Percentiles rank a stretch among this genome's conserved stretches.
Conservation (phyloP, 345 rosid species). For the Lepidium didymum region DNA sequence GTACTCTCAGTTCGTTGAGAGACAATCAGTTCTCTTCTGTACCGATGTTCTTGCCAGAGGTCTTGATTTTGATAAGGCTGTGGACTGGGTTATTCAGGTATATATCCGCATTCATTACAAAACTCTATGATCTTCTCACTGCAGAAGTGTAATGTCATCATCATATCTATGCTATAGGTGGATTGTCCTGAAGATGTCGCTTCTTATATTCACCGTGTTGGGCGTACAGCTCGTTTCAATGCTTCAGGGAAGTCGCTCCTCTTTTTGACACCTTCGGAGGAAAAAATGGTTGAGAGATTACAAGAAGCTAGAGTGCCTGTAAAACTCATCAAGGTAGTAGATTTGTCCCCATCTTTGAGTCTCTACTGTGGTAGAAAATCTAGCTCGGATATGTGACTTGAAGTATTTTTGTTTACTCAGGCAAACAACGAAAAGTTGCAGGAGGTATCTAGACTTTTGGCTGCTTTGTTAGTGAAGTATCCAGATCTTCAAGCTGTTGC, state of each 20-base stretch:
- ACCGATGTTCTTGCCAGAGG: slow-evolving; percentile 97
- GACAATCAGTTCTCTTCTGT: slow-evolving; percentile 76
- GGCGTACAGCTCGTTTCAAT: slow-evolving; percentile 86
- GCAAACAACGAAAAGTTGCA: slow-evolving; percentile 58
- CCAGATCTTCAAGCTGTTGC: slow-evolving; percentile 65
- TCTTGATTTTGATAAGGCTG: slow-evolving; percentile 85
- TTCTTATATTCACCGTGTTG: slow-evolving; percentile 94
- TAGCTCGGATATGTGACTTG: not conserved
- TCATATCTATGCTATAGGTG: slow-evolving; percentile 36
- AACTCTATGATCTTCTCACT: slow-evolving; percentile 2
- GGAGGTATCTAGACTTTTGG: slow-evolving; percentile 57
- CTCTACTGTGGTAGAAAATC: not conserved
- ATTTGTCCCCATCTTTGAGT: not conserved
- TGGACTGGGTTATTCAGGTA: slow-evolving; percentile 99
- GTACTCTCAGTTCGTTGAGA: slow-evolving; percentile 75
- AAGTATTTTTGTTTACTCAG: slow-evolving; percentile 32
- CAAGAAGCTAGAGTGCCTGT: slow-evolving; percentile 72
- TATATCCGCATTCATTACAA: not conserved
- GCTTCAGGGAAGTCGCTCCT: slow-evolving; percentile 72
- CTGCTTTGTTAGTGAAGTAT: slow-evolving; percentile 66
- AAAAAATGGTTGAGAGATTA: slow-evolving; percentile 84
- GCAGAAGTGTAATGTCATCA: not conserved
- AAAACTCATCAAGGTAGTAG: slow-evolving; percentile 65
- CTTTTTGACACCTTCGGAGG: slow-evolving; percentile 84
- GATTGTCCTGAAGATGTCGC: slow-evolving; percentile 96